Evolutionary conservation across 2,329 filamentous ascomycete genomes (phyloP), one percentile per base, ranked within the genome.

Genomic region (Ramularia collo-cygni): DNA sequence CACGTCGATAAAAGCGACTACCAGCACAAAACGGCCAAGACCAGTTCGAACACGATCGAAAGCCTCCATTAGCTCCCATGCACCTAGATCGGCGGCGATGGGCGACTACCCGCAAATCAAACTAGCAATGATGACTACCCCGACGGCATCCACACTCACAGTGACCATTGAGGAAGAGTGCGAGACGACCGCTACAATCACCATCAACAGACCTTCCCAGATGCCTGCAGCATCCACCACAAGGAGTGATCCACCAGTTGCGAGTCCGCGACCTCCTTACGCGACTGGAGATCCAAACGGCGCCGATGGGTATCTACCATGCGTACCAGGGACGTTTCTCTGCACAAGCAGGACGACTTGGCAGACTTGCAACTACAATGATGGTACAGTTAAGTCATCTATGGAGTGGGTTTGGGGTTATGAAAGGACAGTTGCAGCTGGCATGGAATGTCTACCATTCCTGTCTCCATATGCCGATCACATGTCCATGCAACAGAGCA

Each of bases 321-420:
- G 64, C 47, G 53, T 57, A 1, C 63, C 62, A 1, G 62, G 61
- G 14, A 58, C 60, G n/a, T 64, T 63, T 54, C 56, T 66, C 44
- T 67, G 64, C 60, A 58, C 56, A 18, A 58, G 53, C 3, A 18
- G 38, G 13, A 57, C 46, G 2, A 49, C 55, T 14, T 67, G 59
- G 52, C 54, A 58, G 29, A 66, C 62, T 7, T 66, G 64, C 52
- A 52, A 57, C 43, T 58, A 55, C 46, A 52, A 51, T 31, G 48
- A 52, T 35, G 51, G 46, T 29, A 44, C 45, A 28, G 44, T 46
- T 27, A 32, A 35, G 5, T 10, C 31, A 16, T 32, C 46, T 6
- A 32, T 38, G 12, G 37, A 37, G 8, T 64, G 56, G 56, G 48
- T 58, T 3, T 66, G 64, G 15, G 53, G 47, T 12, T 49, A 51